Base-by-base conservation (phyloP, 148 eudicot species). In the Nyssa sinensis region DNA sequence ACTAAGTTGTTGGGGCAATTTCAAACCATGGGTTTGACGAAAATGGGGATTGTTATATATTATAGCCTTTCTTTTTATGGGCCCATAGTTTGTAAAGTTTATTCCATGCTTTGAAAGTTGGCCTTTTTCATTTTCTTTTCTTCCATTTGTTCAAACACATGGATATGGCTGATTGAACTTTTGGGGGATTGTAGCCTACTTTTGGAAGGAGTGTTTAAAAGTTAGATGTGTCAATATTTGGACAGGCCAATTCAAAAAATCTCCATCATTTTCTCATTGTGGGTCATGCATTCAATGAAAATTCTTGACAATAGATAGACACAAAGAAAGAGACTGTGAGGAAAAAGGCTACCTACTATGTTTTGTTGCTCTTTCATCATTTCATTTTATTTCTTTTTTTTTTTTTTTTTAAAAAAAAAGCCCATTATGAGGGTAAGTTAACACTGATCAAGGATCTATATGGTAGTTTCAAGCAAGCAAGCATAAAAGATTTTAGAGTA, bases 181-280 rank as follows among this genome's bases (percentile, higher is more conserved):
- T 44, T 66, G 6, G 24, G 14, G 34, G 71, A 8, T 68, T 68
- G 59, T 34, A 68, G 47, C 25, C 14, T 6, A n/a, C n/a, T 47
- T 41, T 28, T 44, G 24, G 25, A 57, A 23, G 25, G 23, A 7
- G 19, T 57, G n/a, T n/a, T n/a, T n/a, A n/a, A 62, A 11, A 62
- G 65, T 27, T 11, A 9, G 65, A 29, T 62, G 31, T 62, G 33
- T 1, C n/a, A 21, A 25, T 14, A 47, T 35, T 30, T 49, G 39
- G 44, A 70, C 53, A 4, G 49, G 58, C 28, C 63, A 55, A 70
- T 57, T 70, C 30, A 55, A 33, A 55, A 59, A 10, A 24, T 30
- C 47, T 70, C 44, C 55, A 34, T 70, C 74, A 70, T 70, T 55
- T 70, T 55, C 49, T 57, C 64, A 7, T 31, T 32, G 49, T 70